Percentiles rank a stretch among this genome's conserved stretches.
Conservation (phyloP, 1,284 basidiomycete genomes). For the Spongispora temasekensis region DNA sequence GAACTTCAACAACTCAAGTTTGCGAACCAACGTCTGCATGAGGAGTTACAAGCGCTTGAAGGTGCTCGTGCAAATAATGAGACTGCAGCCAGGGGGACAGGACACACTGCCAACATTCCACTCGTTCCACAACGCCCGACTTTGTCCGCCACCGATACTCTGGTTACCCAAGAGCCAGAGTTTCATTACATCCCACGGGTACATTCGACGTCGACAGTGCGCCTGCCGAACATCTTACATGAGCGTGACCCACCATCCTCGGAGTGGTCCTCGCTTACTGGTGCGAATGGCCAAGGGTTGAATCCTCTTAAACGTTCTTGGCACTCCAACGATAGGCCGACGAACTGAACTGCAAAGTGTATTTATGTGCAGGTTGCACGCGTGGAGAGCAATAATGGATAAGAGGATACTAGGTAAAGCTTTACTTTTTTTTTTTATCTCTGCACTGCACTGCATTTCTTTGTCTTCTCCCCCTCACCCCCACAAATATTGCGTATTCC, state of each 20-base stretch:
- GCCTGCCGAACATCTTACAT: constrained; percentile 17
- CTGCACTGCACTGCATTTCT: not conserved
- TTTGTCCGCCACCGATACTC: not conserved
- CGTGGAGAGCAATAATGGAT: not conserved
- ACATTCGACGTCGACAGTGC: constrained; percentile 7
- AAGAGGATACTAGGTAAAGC: not conserved
- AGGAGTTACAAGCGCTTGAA: constrained; percentile 67
- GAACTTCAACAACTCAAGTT: constrained; percentile 85
- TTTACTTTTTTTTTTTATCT: not conserved
- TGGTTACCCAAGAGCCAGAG: constrained; percentile 1
- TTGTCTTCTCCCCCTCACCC: not conserved
- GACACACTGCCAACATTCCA: not conserved
- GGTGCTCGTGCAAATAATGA: constrained; percentile 7
- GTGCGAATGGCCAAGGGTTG: constrained; percentile 26
- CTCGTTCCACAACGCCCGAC: not conserved
- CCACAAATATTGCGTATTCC: constrained; percentile 7
- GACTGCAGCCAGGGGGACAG: not conserved
- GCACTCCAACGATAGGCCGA: constrained; percentile 26
- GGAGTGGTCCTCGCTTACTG: constrained; percentile 33
- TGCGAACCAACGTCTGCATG: constrained; percentile 69
- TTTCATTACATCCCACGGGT: constrained; percentile 7
- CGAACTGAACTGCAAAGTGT: constrained; percentile 6
- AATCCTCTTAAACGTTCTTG: constrained; percentile 32
- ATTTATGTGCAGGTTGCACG: not conserved
- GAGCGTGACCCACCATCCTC: constrained; percentile 24